Percentiles rank a stretch among this genome's conserved stretches.
These are phyloP conservation scores for Sclerotiophoma versabilis DNA, from an alignment of 2,329 filamentous ascomycete species.

Conservation along the genomic window DNA sequence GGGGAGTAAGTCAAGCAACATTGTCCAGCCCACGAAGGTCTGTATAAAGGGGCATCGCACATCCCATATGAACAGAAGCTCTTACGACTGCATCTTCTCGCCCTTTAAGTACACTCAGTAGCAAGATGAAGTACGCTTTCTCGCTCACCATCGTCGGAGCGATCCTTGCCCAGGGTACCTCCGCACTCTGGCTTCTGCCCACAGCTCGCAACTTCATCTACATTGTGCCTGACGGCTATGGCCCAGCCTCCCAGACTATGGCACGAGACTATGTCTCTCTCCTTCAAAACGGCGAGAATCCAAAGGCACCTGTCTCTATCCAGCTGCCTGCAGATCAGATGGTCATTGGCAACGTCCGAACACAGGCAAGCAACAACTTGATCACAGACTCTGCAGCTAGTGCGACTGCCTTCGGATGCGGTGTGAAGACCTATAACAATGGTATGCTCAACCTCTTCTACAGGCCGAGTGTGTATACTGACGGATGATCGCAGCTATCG, in stretches of 20 bases:
- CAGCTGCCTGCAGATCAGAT: constrained; percentile 27
- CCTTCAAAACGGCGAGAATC: constrained; percentile 25
- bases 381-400: constrained; percentile 54
- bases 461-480: background rate
- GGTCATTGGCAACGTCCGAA: constrained; percentile 33
- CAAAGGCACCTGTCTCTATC: constrained; percentile 25
- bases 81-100: background rate
- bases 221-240: constrained; percentile 36
- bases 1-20: background rate
- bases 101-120: background rate
- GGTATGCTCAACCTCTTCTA: background rate
- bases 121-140: constrained; percentile 20
- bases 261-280: constrained; percentile 31
- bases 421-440: constrained; percentile 51
- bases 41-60: background rate
- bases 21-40: too few relatives aligned
- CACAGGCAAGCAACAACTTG: constrained; percentile 41
- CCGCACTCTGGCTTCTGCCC: constrained; percentile 22
- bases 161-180: constrained; percentile 17
- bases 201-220: constrained; percentile 34
- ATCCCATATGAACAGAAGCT: background rate
- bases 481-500: constrained; percentile 34
- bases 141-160: constrained; percentile 11
- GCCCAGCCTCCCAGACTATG: constrained; percentile 32
- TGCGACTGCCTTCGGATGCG: constrained; percentile 51